Conservation (phyloP, 2,329 filamentous ascomycete species). For the Cladosporium colombiae region DNA sequence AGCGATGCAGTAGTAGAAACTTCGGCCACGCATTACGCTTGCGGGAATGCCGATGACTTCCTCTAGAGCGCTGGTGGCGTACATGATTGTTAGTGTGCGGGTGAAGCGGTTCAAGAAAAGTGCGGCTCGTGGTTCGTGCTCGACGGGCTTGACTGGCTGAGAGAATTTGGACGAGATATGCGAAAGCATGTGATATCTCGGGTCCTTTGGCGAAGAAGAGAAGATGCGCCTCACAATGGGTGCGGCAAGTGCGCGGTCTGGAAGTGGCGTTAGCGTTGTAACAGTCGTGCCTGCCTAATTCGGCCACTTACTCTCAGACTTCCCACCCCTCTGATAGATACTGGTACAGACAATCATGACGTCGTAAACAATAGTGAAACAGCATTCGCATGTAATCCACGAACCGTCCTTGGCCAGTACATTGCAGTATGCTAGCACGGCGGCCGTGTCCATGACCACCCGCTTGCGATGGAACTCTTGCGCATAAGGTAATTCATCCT, state of each 20-base stretch:
- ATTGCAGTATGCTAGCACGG: slow-evolving; percentile 77
- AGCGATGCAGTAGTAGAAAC: slow-evolving; percentile 85
- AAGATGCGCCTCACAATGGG: slow-evolving; percentile 78
- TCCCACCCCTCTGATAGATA: slow-evolving; percentile 68
- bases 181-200: slow-evolving; percentile 86
- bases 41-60: slow-evolving; percentile 74
- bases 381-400: slow-evolving; percentile 82
- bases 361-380: slow-evolving; percentile 86
- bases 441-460: slow-evolving; percentile 78
- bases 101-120: slow-evolving; percentile 86
- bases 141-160: slow-evolving; percentile 54
- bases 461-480: slow-evolving; percentile 71
- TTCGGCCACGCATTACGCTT: slow-evolving; percentile 69
- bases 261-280: not conserved
- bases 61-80: slow-evolving; percentile 74
- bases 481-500: slow-evolving; percentile 75
- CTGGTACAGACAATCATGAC: slow-evolving; percentile 83
- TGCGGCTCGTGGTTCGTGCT: slow-evolving; percentile 76
- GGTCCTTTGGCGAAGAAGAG: slow-evolving; percentile 77
- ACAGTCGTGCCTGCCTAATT: slow-evolving; percentile 19
- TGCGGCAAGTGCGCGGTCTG: slow-evolving; percentile 75
- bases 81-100: slow-evolving; percentile 80
- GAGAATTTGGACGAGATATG: slow-evolving; percentile 79
- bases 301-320: slow-evolving; percentile 68
- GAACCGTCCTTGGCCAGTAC: slow-evolving; percentile 67